Evolutionary conservation across 306 rosid genomes (phyloP).

Genomic region (Vigna hirtella): DNA sequence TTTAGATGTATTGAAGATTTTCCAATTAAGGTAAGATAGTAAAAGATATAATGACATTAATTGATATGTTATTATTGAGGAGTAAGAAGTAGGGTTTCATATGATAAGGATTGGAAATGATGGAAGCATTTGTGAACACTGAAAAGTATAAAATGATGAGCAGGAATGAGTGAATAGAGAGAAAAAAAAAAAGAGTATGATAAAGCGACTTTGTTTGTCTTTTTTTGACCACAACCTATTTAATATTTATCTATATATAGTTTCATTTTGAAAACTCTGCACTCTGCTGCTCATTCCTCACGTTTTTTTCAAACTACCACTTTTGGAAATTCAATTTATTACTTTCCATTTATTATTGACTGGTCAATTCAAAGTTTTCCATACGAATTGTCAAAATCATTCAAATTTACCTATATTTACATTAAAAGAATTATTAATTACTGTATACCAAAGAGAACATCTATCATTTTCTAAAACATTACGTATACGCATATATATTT

Average conservation of each 20-base stretch:
- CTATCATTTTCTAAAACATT: neutral
- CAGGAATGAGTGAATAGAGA: neutral
- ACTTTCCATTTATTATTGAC: neutral
- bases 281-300: neutral
- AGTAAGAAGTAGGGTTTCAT: neutral
- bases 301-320: neutral
- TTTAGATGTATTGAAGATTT: no score
- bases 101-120: neutral
- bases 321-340: neutral
- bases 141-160: neutral
- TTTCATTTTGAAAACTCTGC: conserved; percentile 5
- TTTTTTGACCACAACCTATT: neutral
- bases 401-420: neutral
- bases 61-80: no score
- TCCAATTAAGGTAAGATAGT: no score
- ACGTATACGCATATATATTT: neutral
- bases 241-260: neutral
- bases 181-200: neutral
- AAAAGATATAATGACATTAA: no score
- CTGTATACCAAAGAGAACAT: neutral
- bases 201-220: neutral
- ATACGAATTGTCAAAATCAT: neutral
- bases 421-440: neutral
- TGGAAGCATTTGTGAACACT: neutral
- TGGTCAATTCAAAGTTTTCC: neutral